Evolutionary conservation across 164 flowering plant species (phyloP), one percentile per base, ranked within the genome.

Genomic region (Kingdonia uniflora): DNA sequence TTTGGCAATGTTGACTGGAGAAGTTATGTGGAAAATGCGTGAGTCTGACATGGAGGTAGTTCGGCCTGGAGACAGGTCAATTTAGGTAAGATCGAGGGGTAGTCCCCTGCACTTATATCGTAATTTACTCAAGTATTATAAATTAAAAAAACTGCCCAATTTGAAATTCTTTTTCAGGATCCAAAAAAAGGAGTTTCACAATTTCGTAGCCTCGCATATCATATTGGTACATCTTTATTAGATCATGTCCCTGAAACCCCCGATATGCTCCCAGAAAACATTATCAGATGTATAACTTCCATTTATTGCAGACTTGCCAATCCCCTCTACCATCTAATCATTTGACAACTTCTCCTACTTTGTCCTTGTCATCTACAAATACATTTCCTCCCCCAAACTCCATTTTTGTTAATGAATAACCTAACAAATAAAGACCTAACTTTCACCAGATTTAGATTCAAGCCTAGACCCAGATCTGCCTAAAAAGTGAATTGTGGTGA

Each of bases 221-320:
- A 68, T 60, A 63, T 80, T 55, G 78, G 74, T 46, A 59, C 69
- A 42, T 71, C 77, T 43, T 45, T 52, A 49, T 14, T 53, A 2
- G 75, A 73, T 59, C 19, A 64, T 29, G 48, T 57, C 44, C 59
- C 68, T 10, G 42, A 51, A 23, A 61, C 72, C 29, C 81, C 91
- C 3, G 65, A 71, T 60, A 68, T 57, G 45, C 79, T 81, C 55
- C 80, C 92, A 40, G 87, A 80, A 60, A 80, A 78, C 11, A 78
- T 81, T 20, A 41, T 81, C 33, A 76, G 70, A 63, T 84, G 85
- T 74, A 78, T 84, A 56, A 70, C 80, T 57, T 61, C 85, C 35
- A 76, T 81, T 43, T 84, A 76, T 51, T 78, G 77, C 76, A 76
- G 70, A 50, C 68, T 84, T 56, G 65, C 80, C 19, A 42, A 61